phyloP scores from a whole-genome alignment of 768 basidiomycete genomes.

The Hypsizygus marmoreus region DNA sequence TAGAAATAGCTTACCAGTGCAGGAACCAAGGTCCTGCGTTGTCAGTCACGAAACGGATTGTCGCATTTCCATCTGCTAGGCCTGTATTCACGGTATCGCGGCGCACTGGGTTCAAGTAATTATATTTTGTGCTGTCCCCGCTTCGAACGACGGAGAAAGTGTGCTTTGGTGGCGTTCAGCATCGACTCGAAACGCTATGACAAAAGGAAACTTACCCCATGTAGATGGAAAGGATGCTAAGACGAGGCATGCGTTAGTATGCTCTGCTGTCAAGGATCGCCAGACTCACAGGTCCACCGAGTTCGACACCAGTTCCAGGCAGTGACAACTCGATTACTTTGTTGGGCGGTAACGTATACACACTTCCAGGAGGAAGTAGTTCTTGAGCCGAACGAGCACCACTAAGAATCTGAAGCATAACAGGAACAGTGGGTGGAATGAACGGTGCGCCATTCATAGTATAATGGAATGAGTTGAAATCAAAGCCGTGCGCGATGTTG shows the following conservation, averaged over 20 bases:
- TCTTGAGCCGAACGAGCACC: conserved; percentile 34
- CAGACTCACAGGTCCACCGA: conserved; percentile 16
- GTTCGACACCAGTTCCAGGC: conserved; percentile 24
- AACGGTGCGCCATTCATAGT: conserved; percentile 29
- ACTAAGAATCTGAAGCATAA: too few relatives aligned
- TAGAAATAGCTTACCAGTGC: conserved; percentile 46
- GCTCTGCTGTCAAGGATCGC: neutral
- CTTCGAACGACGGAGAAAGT: conserved; percentile 44
- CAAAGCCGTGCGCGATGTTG: conserved; percentile 16
- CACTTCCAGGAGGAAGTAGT: conserved; percentile 26
- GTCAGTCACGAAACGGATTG: conserved; percentile 66
- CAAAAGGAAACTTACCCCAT: conserved; percentile 38
- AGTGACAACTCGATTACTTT: conserved; percentile 37
- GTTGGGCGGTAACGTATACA: conserved; percentile 35
- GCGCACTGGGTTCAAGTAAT: conserved; percentile 54
- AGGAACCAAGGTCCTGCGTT: conserved; percentile 68
- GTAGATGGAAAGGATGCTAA: conserved; percentile 49
- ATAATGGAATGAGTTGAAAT: conserved; percentile 24
- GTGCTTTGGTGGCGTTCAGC: conserved; percentile 25
- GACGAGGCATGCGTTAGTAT: neutral
- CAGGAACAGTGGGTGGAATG: conserved; percentile 35
- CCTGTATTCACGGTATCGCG: conserved; percentile 60
- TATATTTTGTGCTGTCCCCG: conserved; percentile 38
- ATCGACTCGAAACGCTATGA: conserved; percentile 2
- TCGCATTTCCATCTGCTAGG: conserved; percentile 40